These are phyloP conservation scores for Phalaenopsis aphrodite DNA, from an alignment of 106 monocot species.

Conservation along the genomic window DNA sequence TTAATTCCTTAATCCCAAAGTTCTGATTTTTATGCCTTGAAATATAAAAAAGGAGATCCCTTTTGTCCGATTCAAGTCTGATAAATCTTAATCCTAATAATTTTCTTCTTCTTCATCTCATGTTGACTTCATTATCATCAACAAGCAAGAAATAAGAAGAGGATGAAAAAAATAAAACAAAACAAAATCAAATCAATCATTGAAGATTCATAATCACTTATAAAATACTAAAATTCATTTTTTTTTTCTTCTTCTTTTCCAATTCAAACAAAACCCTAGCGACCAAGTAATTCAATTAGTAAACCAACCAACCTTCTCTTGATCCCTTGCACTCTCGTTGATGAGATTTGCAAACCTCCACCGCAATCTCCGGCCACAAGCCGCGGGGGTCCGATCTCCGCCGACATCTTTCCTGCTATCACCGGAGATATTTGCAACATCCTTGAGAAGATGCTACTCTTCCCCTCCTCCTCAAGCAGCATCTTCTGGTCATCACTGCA, in stretches of 20 bases:
- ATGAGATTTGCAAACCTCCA: conserved; percentile 23
- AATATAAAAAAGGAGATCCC: background rate
- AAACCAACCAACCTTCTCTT: conserved; percentile 1
- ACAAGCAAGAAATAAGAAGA: background rate
- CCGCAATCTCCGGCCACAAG: conserved; percentile 32
- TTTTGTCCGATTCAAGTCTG: background rate
- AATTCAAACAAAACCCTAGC: background rate
- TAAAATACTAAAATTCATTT: background rate
- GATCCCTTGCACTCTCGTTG: conserved; percentile 29
- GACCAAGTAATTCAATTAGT: background rate
- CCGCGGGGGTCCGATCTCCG: background rate
- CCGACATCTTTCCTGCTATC: background rate
- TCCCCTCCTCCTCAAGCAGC: background rate
- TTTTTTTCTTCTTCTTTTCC: background rate
- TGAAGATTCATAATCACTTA: too few relatives aligned
- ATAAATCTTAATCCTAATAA: too few relatives aligned
- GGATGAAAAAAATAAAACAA: background rate
- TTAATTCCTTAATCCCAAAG: background rate
- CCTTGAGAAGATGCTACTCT: conserved; percentile 1
- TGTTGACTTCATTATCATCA: background rate
- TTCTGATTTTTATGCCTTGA: background rate
- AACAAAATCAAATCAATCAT: too few relatives aligned
- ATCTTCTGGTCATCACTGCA: background rate
- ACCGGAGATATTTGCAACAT: background rate
- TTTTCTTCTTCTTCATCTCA: too few relatives aligned